phyloP scores from a whole-genome alignment of 1,284 basidiomycete species.

The Leccinum solheimii region DNA sequence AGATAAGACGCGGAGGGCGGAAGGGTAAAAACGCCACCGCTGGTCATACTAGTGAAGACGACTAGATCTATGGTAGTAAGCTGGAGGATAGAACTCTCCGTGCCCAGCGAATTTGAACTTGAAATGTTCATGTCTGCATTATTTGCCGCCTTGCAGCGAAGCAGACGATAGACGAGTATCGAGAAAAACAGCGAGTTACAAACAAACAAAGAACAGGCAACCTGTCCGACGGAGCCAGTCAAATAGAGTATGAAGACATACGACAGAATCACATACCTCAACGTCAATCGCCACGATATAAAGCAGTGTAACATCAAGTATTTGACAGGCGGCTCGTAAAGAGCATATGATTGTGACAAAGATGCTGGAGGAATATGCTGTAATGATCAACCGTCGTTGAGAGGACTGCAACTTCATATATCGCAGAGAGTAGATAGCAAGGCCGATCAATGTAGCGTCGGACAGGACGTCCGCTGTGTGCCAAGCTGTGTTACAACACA shows the following conservation, averaged over 20 bases:
- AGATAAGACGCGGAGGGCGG: neutral
- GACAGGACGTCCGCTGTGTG: constrained; percentile 24
- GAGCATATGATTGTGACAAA: constrained; percentile 14
- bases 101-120: neutral
- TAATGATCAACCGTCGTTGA: constrained; percentile 14
- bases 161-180: constrained; percentile 15
- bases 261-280: constrained; percentile 16
- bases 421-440: constrained; percentile 18
- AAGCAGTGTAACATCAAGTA: constrained; percentile 9
- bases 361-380: constrained; percentile 18
- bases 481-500: neutral
- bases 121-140: neutral
- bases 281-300: constrained; percentile 13
- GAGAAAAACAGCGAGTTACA: constrained; percentile 27
- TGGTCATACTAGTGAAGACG: neutral
- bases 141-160: neutral
- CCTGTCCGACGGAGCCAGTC: constrained; percentile 10
- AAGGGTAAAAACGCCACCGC: neutral
- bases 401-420: constrained; percentile 10
- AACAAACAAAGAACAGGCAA: constrained; percentile 23
- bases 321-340: constrained; percentile 17
- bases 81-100: neutral
- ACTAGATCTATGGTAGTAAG: constrained; percentile 23
- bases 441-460: constrained; percentile 14
- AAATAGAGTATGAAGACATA: constrained; percentile 3